A percentile compares a stretch with the other conserved stretches of the same genome.
These are phyloP conservation scores for Botrytis sinoallii DNA, from an alignment of 2,329 filamentous ascomycete species.

Conservation along the genomic window DNA sequence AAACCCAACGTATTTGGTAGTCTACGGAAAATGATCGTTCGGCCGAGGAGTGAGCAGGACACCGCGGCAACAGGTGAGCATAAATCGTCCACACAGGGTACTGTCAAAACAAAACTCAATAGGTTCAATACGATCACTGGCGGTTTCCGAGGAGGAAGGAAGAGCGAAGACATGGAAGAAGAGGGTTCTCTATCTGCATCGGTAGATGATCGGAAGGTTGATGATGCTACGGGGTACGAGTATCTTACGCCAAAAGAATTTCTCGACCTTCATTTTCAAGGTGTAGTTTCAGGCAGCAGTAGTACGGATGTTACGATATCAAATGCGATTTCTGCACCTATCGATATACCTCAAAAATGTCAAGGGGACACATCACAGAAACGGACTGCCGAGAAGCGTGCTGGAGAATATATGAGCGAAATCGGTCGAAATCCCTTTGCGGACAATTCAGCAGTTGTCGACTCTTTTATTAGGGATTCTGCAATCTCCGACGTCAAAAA, in stretches of 20 bases:
- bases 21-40: not conserved
- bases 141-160: not conserved
- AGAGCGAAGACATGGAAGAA: not conserved
- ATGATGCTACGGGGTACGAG: not conserved
- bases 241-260: not conserved
- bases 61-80: not conserved
- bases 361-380: not conserved
- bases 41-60: conserved; percentile 14
- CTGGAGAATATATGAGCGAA: not conserved
- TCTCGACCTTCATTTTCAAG: not conserved
- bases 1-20: not conserved
- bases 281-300: not conserved
- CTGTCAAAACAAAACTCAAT: not conserved
- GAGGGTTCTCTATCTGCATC: not conserved
- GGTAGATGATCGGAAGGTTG: not conserved
- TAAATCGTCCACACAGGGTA: not conserved
- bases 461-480: not conserved
- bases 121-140: not conserved
- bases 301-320: not conserved
- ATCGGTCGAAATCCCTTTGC: not conserved
- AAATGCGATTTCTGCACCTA: not conserved
- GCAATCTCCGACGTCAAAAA: not conserved
- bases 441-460: not conserved
- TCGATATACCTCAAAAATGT: not conserved
- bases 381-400: not conserved